These are phyloP conservation scores for Nannochloris sp. DNA, from an alignment of 139 green algal species.

Conservation along the genomic window DNA sequence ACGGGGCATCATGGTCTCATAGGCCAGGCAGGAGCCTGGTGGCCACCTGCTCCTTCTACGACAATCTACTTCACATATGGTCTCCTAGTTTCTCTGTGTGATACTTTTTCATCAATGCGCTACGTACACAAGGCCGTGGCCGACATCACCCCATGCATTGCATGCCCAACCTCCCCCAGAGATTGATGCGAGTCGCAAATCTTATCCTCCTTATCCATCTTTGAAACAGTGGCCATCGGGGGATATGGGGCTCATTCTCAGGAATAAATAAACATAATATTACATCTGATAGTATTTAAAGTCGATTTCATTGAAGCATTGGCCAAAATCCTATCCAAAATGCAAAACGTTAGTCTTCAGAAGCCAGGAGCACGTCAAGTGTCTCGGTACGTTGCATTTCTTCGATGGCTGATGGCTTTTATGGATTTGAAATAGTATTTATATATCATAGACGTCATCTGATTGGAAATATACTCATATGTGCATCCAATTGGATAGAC, in stretches of 20 bases:
- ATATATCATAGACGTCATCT: neutral
- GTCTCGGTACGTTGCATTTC: neutral
- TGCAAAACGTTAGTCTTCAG: neutral
- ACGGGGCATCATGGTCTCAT: constrained; percentile 37
- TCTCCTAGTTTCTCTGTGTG: neutral
- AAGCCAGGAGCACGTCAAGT: constrained; percentile 4
- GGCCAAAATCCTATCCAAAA: neutral
- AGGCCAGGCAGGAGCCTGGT: neutral
- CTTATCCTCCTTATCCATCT: too few species aligned
- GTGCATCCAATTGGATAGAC: too few species aligned
- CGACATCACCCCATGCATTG: too few species aligned
- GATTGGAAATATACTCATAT: neutral
- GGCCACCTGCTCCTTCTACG: constrained; percentile 35
- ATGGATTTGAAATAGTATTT: neutral
- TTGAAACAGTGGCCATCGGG: too few species aligned
- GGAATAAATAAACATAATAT: too few species aligned
- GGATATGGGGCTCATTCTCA: too few species aligned
- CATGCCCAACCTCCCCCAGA: too few species aligned
- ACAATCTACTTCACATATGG: constrained; percentile 34
- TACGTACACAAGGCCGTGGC: too few species aligned
- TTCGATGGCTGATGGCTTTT: neutral
- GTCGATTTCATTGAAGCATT: too few species aligned
- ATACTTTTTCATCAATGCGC: too few species aligned
- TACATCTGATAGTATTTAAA: too few species aligned
- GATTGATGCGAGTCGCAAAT: too few species aligned